Conservation (phyloP, 148 eudicot species). For the Nyssa sinensis region DNA sequence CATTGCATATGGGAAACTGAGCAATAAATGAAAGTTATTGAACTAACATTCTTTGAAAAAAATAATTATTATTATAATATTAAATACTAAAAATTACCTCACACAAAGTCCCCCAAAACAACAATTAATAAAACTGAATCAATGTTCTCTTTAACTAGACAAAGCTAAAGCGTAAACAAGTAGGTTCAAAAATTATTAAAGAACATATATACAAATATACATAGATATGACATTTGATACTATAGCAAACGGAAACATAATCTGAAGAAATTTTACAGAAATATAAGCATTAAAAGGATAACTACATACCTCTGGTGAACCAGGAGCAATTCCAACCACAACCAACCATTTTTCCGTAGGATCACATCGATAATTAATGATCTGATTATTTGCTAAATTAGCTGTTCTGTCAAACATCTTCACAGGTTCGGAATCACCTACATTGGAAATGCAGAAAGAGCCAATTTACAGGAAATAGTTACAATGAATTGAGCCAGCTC, state of each 20-base stretch:
- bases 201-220: too few relatives aligned
- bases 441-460: neutral
- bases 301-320: conserved; percentile 73
- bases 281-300: neutral
- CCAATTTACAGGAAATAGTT: neutral
- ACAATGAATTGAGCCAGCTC: neutral
- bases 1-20: neutral
- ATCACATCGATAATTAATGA: conserved; percentile 85
- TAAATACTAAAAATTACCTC: too few relatives aligned
- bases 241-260: neutral
- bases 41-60: too few relatives aligned
- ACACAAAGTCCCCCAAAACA: too few relatives aligned
- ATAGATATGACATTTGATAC: neutral
- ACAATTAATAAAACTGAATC: too few relatives aligned
- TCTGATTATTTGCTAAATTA: conserved; percentile 85
- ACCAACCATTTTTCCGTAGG: conserved; percentile 96
- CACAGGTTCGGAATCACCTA: conserved; percentile 85
- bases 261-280: neutral
- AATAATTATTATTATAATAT: too few relatives aligned
- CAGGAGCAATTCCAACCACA: conserved; percentile 92
- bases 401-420: conserved; percentile 96
- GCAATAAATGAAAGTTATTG: neutral
- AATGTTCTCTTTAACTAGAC: too few relatives aligned
- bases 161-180: too few relatives aligned
- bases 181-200: neutral